Conservation (phyloP, 2,329 filamentous ascomycete species). For the Botrytis fragariae region DNA sequence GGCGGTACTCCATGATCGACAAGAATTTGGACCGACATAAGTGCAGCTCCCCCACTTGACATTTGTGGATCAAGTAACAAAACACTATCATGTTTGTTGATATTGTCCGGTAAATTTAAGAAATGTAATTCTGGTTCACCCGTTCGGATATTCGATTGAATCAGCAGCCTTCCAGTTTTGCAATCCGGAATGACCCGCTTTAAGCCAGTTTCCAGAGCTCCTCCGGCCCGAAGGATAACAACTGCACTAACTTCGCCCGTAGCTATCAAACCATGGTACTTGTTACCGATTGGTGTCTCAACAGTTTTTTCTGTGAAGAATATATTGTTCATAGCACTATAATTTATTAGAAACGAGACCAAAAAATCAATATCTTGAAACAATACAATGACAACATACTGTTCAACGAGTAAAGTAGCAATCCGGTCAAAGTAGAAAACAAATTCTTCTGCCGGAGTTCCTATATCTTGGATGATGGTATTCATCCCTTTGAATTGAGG, state of each 20-base stretch:
- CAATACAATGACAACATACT: constrained; percentile 45
- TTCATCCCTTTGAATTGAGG: constrained; percentile 84
- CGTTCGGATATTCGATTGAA: constrained; percentile 81
- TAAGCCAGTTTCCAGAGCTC: constrained; percentile 82
- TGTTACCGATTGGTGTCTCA: constrained; percentile 65
- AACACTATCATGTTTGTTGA: constrained; percentile 74
- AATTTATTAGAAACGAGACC: constrained; percentile 18
- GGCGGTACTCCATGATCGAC: constrained; percentile 88
- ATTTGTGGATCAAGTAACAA: constrained; percentile 91
- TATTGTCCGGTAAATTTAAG: constrained; percentile 71
- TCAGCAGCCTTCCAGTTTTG: constrained; percentile 81
- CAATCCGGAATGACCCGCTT: constrained; percentile 91
- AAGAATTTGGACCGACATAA: constrained; percentile 96
- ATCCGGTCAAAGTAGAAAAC: constrained; percentile 97
- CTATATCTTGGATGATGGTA: constrained; percentile 80
- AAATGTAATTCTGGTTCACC: constrained; percentile 94
- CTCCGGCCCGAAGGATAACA: constrained; percentile 83
- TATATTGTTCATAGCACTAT: constrained; percentile 72
- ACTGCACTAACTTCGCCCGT: constrained; percentile 80
- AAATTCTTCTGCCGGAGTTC: constrained; percentile 82
- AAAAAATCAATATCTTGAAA: background rate
- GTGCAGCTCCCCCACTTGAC: constrained; percentile 77
- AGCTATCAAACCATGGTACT: constrained; percentile 69
- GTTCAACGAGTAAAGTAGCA: constrained; percentile 78
- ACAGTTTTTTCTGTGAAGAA: constrained; percentile 64